Evolutionary conservation across 140 eudicot genomes (phyloP), one percentile per base, ranked within the genome.

Genomic region (Bidens hawaiensis): DNA sequence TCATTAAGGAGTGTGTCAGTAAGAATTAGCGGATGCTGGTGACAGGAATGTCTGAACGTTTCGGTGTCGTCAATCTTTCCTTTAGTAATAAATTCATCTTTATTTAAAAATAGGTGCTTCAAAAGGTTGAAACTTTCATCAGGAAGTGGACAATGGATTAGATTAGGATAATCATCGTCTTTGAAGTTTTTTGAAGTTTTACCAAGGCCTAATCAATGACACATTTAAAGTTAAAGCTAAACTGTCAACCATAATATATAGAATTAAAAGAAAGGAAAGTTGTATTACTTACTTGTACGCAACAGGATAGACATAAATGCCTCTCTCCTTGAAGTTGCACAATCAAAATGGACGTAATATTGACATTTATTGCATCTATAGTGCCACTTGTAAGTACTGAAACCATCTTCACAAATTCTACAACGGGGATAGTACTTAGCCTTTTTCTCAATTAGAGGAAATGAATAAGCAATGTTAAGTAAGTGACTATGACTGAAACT

Each of bases 21-120:
- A 51, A 34, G 52, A 65, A 34, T 22, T 2, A 65, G 6, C n/a
- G 23, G 51, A 36, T 65, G 62, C 14, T 14, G 8, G 25, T 66
- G 71, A 34, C n/a, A n/a, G n/a, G n/a, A n/a, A n/a, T n/a, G n/a
- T n/a, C 40, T 51, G 36, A 22, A 28, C n/a, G 22, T 48, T 19
- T 49, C 15, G 0, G 9, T n/a, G n/a, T n/a, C 38, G 8, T 31
- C 3, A 8, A 3, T 16, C 12, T 15, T 26, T 26, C 8, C 15
- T 64, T 47, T 19, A 6, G 0, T 4, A 0, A 30, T 2, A 30
- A 10, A 16, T 2, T 51, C 53, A 3, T 31, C 26, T 4, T 66
- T 15, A 23, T 36, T 38, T 1, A 9, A 5, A 14, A 36, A 66
- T 4, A 4, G 28, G 41, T 50, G 71, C 50, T 11, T 65, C 1